phyloP scores from a whole-genome alignment of 495 filamentous ascomycete genomes.

The Pyrenopolyporus hunteri region DNA sequence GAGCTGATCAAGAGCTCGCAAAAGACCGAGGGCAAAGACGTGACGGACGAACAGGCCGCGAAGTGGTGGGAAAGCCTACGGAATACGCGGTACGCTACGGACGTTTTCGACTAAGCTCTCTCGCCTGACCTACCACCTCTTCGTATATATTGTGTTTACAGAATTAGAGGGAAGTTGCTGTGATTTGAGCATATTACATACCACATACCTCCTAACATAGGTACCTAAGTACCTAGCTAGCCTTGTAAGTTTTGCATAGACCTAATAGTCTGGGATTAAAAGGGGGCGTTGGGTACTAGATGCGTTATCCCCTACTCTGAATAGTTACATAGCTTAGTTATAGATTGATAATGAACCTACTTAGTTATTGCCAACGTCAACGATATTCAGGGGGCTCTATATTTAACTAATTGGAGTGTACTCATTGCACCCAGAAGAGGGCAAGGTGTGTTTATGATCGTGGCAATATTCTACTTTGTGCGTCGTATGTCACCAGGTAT shows the following conservation, averaged over 20 bases:
- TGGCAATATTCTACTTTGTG: no score
- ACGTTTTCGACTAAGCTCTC: constrained; percentile 64
- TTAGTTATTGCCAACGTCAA: not conserved
- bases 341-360: not conserved
- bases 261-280: not conserved
- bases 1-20: constrained; percentile 53
- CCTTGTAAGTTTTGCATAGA: not conserved
- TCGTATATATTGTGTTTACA: not conserved
- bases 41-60: constrained; percentile 47
- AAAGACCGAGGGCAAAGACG: constrained; percentile 43
- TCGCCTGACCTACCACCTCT: not conserved
- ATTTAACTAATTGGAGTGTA: not conserved
- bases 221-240: no score
- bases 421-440: not conserved
- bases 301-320: not conserved
- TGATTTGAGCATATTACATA: not conserved
- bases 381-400: not conserved
- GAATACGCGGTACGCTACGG: constrained; percentile 69
- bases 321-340: not conserved
- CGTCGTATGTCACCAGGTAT: not conserved
- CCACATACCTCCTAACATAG: not conserved
- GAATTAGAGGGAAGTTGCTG: not conserved
- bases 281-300: not conserved
- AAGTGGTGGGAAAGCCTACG: constrained; percentile 63
- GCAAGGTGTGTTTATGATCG: no score